These are phyloP conservation scores for Crotalaria pallida DNA, from an alignment of 306 rosid species.

Conservation along the genomic window DNA sequence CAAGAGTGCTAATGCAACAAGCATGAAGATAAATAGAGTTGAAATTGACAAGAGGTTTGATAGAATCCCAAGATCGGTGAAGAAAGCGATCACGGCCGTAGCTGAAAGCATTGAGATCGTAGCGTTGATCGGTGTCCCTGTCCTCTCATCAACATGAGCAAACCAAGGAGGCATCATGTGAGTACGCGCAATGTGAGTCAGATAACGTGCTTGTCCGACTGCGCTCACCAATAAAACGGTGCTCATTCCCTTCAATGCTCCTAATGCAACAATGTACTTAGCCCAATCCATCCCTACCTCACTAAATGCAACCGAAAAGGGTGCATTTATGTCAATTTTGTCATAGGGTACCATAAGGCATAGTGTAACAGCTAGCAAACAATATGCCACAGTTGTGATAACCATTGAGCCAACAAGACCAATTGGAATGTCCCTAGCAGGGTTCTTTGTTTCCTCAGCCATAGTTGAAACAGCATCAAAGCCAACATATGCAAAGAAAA, in stretches of 20 bases:
- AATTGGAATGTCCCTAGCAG: conserved; percentile 70
- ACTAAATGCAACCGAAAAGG: conserved; percentile 59
- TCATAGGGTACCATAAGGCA: conserved; percentile 60
- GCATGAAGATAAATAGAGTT: conserved; percentile 68
- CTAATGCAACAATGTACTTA: conserved; percentile 66
- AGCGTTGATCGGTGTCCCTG: conserved; percentile 77
- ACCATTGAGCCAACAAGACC: conserved; percentile 82
- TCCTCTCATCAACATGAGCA: conserved; percentile 48
- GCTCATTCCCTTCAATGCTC: conserved; percentile 87
- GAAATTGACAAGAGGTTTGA: conserved; percentile 65
- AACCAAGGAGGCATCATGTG: conserved; percentile 92
- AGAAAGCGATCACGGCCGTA: conserved; percentile 59
- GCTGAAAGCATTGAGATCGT: conserved; percentile 57
- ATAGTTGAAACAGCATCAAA: conserved; percentile 78
- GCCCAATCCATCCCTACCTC: conserved; percentile 82
- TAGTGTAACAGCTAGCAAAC: conserved; percentile 55
- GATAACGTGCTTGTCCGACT: conserved; percentile 77
- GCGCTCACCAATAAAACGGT: conserved; percentile 62
- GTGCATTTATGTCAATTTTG: conserved; percentile 31
- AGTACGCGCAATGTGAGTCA: conserved; percentile 83
- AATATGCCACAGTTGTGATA: conserved; percentile 38
- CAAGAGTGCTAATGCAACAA: conserved; percentile 62
- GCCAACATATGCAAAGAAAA: conserved; percentile 81
- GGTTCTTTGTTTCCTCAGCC: conserved; percentile 91
- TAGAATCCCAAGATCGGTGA: conserved; percentile 49